A percentile compares a stretch with the other conserved stretches of the same genome.
Evolutionary conservation across 2,329 filamentous ascomycete species (phyloP).

Genomic region (Colletotrichum sp.): DNA sequence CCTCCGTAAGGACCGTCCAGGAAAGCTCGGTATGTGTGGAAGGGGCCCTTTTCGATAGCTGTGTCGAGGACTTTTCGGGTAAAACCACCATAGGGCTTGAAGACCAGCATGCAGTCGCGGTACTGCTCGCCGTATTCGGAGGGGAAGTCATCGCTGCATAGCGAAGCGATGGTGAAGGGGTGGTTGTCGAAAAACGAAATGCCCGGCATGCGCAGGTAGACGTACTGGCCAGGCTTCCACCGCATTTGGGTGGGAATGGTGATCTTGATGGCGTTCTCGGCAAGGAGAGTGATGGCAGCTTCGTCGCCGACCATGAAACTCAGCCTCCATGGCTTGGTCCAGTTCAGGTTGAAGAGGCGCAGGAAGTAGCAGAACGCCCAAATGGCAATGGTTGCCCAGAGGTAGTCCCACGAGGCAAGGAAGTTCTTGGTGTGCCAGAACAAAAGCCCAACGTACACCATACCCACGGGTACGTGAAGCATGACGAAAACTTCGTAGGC

Average conservation of each 20-base stretch:
- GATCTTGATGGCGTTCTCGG: conserved; percentile 93
- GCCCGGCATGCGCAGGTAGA: conserved; percentile 92
- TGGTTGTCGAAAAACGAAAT: conserved; percentile 93
- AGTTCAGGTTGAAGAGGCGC: conserved; percentile 87
- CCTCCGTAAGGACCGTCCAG: conserved; percentile 95
- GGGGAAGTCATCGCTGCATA: conserved; percentile 92
- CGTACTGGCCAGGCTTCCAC: conserved; percentile 93
- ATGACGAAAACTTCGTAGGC: conserved; percentile 88
- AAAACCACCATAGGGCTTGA: conserved; percentile 90
- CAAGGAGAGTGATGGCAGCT: conserved; percentile 85
- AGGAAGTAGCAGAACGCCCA: conserved; percentile 77
- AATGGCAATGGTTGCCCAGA: conserved; percentile 81
- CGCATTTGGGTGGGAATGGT: conserved; percentile 92
- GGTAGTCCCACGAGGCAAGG: conserved; percentile 86
- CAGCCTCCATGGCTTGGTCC: conserved; percentile 79
- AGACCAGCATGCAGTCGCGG: conserved; percentile 87
- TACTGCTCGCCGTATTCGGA: conserved; percentile 90
- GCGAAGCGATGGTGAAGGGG: conserved; percentile 91
- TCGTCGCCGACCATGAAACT: conserved; percentile 91
- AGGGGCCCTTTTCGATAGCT: conserved; percentile 83
- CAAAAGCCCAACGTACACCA: conserved; percentile 81
- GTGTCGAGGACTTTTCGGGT: conserved; percentile 84
- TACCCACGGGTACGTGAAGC: conserved; percentile 81
- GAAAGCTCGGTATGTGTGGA: conserved; percentile 91
- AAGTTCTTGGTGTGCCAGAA: conserved; percentile 98